Evolutionary conservation across 2,329 filamentous ascomycete genomes (phyloP).

Genomic region (Fusarium chaquense): DNA sequence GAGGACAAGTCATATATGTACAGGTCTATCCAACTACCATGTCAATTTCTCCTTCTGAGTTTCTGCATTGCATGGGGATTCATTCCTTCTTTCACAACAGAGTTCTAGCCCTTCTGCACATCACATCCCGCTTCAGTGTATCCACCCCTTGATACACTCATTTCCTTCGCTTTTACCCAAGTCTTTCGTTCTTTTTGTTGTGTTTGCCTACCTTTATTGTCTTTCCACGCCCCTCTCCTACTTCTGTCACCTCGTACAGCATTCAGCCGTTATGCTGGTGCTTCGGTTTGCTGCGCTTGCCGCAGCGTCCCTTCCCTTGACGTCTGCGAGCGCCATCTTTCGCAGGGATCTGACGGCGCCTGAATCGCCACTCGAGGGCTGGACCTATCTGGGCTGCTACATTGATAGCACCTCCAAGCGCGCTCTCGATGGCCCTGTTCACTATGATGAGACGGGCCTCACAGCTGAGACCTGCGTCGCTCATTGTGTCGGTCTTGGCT

Average conservation of each 20-base stretch:
- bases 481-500: constrained; percentile 59
- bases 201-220: not conserved
- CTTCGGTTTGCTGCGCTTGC: constrained; percentile 34
- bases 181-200: constrained; percentile 15
- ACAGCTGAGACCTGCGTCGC: constrained; percentile 60
- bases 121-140: constrained; percentile 5
- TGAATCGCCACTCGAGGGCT: constrained; percentile 31
- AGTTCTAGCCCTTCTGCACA: constrained; percentile 9
- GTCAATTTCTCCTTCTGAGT: constrained; percentile 9
- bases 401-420: constrained; percentile 42
- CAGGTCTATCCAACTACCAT: constrained; percentile 10
- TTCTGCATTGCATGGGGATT: constrained; percentile 22
- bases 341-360: constrained; percentile 43
- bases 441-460: constrained; percentile 46
- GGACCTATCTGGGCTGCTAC: constrained; percentile 45
- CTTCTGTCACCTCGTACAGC: constrained; percentile 2
- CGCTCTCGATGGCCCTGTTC: constrained; percentile 37
- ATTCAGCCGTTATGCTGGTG: constrained; percentile 24
- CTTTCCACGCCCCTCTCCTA: not conserved
- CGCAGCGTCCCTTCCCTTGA: constrained; percentile 39
- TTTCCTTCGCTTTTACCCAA: constrained; percentile 18
- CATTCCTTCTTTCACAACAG: constrained; percentile 11
- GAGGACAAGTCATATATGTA: constrained; percentile 36
- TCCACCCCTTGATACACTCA: constrained; percentile 4
- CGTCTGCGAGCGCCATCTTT: constrained; percentile 38